phyloP scores from a whole-genome alignment of 2,329 filamentous ascomycete genomes.

The Fusarium albosuccineum region DNA sequence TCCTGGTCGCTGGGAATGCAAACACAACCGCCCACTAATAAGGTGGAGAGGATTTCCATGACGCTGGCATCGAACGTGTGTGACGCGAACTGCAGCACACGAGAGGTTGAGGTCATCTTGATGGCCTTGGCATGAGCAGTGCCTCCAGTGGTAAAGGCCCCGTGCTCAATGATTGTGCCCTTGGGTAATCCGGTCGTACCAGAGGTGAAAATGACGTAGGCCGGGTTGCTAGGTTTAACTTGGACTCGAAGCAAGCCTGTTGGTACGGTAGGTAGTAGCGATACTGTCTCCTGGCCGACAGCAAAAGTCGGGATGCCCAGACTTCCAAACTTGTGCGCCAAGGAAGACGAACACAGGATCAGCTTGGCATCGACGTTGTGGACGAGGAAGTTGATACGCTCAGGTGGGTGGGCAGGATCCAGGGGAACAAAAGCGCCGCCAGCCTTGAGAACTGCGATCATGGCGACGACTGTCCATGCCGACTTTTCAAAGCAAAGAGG shows the following conservation, averaged over 20 bases:
- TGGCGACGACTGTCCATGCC: conserved; percentile 50
- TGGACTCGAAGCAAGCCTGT: background rate
- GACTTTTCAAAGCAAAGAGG: conserved; percentile 56
- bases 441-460: conserved; percentile 53
- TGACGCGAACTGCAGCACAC: conserved; percentile 33
- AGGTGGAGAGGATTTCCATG: conserved; percentile 39
- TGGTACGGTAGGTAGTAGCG: fast-evolving
- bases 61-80: conserved; percentile 36
- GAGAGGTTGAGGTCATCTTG: conserved; percentile 23
- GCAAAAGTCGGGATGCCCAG: background rate
- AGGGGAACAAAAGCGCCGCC: conserved; percentile 50
- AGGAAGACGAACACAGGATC: conserved; percentile 21
- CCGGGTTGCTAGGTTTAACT: conserved; percentile 7
- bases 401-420: conserved; percentile 54
- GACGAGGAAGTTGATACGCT: conserved; percentile 29
- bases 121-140: conserved; percentile 34
- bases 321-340: background rate
- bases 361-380: conserved; percentile 26
- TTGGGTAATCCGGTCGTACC: conserved; percentile 40
- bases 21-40: conserved; percentile 38
- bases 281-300: background rate
- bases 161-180: conserved; percentile 36
- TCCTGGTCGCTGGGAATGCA: conserved; percentile 32
- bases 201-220: conserved; percentile 40
- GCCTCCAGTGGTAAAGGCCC: conserved; percentile 18